Conservation (phyloP, 768 basidiomycete species). For the Polyporus arcularius region DNA sequence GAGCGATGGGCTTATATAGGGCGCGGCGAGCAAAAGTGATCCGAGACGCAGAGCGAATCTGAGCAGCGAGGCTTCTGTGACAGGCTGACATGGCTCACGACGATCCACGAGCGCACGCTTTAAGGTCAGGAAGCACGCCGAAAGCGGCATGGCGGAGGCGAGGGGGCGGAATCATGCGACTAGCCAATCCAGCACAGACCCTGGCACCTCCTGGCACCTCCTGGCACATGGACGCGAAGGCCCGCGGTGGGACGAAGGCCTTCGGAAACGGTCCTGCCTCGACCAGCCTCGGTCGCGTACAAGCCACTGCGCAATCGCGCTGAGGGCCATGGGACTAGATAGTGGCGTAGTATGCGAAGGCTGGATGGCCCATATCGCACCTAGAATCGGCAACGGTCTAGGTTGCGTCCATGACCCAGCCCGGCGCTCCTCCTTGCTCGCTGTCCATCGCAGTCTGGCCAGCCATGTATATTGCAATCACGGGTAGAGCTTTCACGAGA, state of each 20-base stretch:
- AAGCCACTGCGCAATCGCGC: background rate
- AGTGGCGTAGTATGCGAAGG: background rate
- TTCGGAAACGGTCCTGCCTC: background rate
- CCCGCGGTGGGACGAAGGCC: background rate
- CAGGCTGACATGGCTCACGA: background rate
- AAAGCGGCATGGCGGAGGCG: background rate
- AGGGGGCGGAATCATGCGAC: background rate
- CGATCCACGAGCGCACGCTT: background rate
- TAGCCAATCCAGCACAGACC: background rate
- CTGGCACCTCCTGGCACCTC: background rate
- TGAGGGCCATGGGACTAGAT: background rate
- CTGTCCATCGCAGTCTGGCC: too few relatives aligned
- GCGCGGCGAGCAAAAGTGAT: conserved; percentile 1
- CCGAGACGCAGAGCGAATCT: background rate
- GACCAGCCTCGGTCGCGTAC: background rate
- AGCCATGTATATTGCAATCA: too few relatives aligned
- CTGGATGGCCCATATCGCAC: background rate
- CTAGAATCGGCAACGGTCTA: background rate
- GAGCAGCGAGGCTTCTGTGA: conserved; percentile 4
- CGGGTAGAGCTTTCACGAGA: too few relatives aligned
- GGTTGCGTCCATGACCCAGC: background rate
- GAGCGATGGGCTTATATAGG: conserved; percentile 9
- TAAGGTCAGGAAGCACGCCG: conserved; percentile 4
- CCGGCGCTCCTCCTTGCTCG: background rate
- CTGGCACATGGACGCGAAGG: background rate